These are phyloP conservation scores for Ascosphaera acerosa DNA, from an alignment of 2,329 filamentous ascomycete genomes.

Conservation along the genomic window DNA sequence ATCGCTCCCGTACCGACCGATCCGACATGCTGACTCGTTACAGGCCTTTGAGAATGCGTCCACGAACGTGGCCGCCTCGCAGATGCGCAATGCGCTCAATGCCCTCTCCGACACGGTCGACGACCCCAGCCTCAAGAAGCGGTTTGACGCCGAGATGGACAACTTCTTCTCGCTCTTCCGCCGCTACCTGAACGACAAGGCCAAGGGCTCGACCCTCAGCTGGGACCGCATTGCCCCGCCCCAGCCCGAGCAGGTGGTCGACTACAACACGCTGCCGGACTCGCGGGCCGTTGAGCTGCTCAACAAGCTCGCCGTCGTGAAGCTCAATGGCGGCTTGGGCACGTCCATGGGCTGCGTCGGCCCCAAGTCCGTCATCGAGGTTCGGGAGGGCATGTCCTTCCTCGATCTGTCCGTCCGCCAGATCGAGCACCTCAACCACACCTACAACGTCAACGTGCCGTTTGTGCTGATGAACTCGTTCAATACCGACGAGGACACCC, in stretches of 20 bases:
- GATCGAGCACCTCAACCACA: conserved; percentile 98
- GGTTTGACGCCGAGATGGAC: conserved; percentile 99
- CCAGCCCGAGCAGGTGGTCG: conserved; percentile 76
- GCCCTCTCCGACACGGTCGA: conserved; percentile 71
- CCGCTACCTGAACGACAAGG: conserved; percentile 94
- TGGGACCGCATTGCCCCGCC: conserved; percentile 95
- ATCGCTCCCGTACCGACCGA: conserved; percentile 1
- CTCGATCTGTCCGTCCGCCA: conserved; percentile 94
- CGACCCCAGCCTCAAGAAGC: conserved; percentile 45
- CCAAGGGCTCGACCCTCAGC: conserved; percentile 85
- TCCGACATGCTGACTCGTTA: conserved; percentile 3
- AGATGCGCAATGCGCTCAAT: conserved; percentile 97
- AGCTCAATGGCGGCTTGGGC: conserved; percentile 97
- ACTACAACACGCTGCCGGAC: conserved; percentile 77
- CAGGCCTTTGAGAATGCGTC: conserved; percentile 99
- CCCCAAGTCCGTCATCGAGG: conserved; percentile 97
- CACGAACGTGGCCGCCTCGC: conserved; percentile 87
- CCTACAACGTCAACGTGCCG: conserved; percentile 87
- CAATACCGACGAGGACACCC: conserved; percentile 97
- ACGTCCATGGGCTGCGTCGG: conserved; percentile 99
- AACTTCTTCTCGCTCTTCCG: conserved; percentile 99
- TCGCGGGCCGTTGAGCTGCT: conserved; percentile 81
- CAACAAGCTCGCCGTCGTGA: conserved; percentile 91
- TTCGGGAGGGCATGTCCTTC: conserved; percentile 99
- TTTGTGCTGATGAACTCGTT: conserved; percentile 99